Conservation (phyloP, 371 early-diverging fungal species). For the Rhizomucor miehei region DNA sequence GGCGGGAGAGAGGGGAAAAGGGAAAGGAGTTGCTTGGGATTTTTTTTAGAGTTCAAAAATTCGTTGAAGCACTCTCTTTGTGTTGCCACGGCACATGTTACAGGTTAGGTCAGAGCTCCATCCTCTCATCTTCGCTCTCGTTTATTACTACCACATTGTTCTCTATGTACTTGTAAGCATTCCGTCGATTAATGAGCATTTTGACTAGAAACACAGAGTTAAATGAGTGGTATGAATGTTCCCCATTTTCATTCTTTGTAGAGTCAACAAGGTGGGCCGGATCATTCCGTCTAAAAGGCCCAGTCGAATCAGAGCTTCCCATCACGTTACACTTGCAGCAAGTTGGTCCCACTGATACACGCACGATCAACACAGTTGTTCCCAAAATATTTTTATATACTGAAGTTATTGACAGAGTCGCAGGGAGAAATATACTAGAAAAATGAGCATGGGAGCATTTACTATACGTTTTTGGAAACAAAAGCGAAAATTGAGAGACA, state of each 20-base stretch:
- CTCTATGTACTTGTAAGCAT: too few relatives aligned
- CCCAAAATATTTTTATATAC: background rate
- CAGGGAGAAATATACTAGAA: too few relatives aligned
- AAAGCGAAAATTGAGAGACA: background rate
- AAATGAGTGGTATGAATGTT: background rate
- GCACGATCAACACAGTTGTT: background rate
- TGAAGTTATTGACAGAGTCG: background rate
- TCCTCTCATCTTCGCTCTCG: background rate
- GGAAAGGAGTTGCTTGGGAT: too few relatives aligned
- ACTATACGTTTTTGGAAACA: background rate
- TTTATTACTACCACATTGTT: too few relatives aligned
- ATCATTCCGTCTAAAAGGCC: background rate
- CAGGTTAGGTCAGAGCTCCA: background rate
- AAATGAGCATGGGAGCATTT: background rate
- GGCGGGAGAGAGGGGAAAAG: constrained; percentile 2
- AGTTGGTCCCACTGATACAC: background rate
- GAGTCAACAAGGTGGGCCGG: background rate
- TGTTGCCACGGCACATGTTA: background rate
- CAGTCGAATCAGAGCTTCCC: constrained; percentile 1
- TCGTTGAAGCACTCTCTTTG: background rate
- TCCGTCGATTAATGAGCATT: too few relatives aligned
- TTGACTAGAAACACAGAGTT: too few relatives aligned
- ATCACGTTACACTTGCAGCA: constrained; percentile 4
- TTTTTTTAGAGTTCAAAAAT: too few relatives aligned
- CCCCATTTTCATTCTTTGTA: constrained; percentile 1